These are phyloP conservation scores for Orbilia oligospora DNA, from an alignment of 2,329 filamentous ascomycete genomes.

Conservation along the genomic window DNA sequence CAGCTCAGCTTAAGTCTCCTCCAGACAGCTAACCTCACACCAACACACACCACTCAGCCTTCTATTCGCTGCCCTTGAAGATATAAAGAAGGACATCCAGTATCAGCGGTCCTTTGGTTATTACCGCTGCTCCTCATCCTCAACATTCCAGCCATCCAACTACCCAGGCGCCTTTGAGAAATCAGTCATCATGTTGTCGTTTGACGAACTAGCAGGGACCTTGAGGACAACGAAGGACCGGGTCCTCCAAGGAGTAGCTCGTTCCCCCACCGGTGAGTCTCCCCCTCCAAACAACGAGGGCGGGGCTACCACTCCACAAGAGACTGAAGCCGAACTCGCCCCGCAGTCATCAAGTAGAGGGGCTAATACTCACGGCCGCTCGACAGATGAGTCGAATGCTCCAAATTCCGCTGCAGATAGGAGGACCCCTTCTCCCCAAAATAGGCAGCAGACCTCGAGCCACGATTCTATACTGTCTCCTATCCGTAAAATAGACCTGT, in stretches of 20 bases:
- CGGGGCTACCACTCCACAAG: not conserved
- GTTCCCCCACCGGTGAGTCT: slow-evolving; percentile 56
- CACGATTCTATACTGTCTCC: slow-evolving; percentile 47
- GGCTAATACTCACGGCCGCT: slow-evolving; percentile 34
- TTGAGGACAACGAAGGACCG: slow-evolving; percentile 54
- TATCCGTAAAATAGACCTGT: slow-evolving; percentile 46
- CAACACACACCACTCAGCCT: slow-evolving; percentile 5
- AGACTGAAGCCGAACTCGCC: slow-evolving; percentile 4
- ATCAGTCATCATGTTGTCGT: slow-evolving; percentile 48
- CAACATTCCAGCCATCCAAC: not conserved
- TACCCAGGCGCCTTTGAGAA: slow-evolving; percentile 12
- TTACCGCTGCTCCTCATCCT: not conserved
- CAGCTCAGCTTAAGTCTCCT: slow-evolving; percentile 6
- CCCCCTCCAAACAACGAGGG: slow-evolving; percentile 33
- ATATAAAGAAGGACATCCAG: slow-evolving; percentile 12
- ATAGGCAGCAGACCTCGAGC: slow-evolving; percentile 17
- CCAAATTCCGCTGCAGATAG: slow-evolving; percentile 27
- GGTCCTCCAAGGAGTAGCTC: slow-evolving; percentile 54
- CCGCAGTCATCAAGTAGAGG: slow-evolving; percentile 4
- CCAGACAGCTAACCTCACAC: slow-evolving; percentile 20
- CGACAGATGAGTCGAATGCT: slow-evolving; percentile 39
- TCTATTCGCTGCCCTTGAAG: not conserved
- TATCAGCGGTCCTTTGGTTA: not conserved
- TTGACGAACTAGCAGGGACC: slow-evolving; percentile 55
- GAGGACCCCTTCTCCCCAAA: slow-evolving; percentile 28